Conservation (phyloP, 768 basidiomycete genomes). For the Psilocybe azurescens region DNA sequence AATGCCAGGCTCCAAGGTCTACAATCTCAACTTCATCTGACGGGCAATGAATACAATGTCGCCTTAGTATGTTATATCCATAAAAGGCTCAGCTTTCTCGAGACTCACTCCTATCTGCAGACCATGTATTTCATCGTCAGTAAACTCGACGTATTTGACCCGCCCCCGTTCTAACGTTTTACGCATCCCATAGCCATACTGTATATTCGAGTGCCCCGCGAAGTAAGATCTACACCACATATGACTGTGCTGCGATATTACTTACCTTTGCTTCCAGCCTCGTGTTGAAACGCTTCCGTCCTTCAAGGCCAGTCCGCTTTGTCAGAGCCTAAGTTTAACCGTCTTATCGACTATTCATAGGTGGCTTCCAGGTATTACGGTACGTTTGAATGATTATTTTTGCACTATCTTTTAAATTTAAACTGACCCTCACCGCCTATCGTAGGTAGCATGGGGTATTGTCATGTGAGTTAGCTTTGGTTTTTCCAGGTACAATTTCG, state of each 20-base stretch:
- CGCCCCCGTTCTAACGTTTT: not conserved
- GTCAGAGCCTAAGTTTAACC: not conserved
- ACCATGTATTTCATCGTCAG: slow-evolving; percentile 76
- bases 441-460: slow-evolving; percentile 67
- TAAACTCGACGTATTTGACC: not conserved
- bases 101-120: slow-evolving; percentile 35
- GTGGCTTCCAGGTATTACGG: slow-evolving; percentile 73
- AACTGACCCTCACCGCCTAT: slow-evolving; percentile 4
- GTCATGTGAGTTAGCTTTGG: slow-evolving; percentile 55
- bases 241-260: slow-evolving; percentile 7
- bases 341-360: slow-evolving; percentile 27
- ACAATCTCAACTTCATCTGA: slow-evolving; percentile 55
- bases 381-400: slow-evolving; percentile 26
- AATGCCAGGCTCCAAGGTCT: slow-evolving; percentile 75
- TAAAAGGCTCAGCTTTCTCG: too few species aligned
- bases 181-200: slow-evolving; percentile 52
- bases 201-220: slow-evolving; percentile 71
- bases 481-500: not conserved
- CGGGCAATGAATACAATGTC: slow-evolving; percentile 67
- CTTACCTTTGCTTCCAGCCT: slow-evolving; percentile 34
- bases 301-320: slow-evolving; percentile 52
- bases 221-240: slow-evolving; percentile 52
- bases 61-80: slow-evolving; percentile 50
- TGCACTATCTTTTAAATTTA: not conserved
- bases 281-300: slow-evolving; percentile 65